Evolutionary conservation across 177 flowering plant species (phyloP).

Genomic region (Vitis hybrid): DNA sequence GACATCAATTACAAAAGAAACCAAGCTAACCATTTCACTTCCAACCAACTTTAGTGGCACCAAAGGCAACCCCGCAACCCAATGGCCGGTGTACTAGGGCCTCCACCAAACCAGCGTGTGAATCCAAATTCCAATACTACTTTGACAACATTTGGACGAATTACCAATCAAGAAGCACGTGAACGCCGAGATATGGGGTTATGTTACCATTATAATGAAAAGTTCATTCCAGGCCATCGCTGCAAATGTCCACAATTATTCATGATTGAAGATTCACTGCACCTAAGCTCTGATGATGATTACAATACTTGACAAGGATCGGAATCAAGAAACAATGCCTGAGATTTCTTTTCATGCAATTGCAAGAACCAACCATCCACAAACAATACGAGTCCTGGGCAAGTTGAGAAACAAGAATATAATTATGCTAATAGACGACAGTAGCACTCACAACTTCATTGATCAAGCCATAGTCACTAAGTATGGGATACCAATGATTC

Average conservation of each 20-base stretch:
- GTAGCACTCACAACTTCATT: no score
- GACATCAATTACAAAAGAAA: neutral
- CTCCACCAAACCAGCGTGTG: neutral
- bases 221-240: neutral
- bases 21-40: neutral
- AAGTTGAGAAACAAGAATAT: neutral
- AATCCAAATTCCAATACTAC: neutral
- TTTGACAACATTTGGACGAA: neutral
- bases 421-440: neutral
- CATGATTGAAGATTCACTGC: neutral
- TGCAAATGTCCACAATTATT: neutral
- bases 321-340: neutral
- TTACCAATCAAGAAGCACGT: neutral
- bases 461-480: neutral
- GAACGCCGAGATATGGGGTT: neutral
- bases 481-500: neutral
- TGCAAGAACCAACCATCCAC: neutral
- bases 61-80: neutral
- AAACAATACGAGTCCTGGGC: neutral
- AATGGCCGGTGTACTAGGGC: neutral
- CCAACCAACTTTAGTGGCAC: neutral
- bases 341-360: conserved; percentile 4
- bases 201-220: neutral
- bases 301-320: neutral
- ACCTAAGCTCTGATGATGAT: neutral